Base-by-base conservation (phyloP, 2,329 filamentous ascomycete species). In the Dothidotthia symphoricarpi region DNA sequence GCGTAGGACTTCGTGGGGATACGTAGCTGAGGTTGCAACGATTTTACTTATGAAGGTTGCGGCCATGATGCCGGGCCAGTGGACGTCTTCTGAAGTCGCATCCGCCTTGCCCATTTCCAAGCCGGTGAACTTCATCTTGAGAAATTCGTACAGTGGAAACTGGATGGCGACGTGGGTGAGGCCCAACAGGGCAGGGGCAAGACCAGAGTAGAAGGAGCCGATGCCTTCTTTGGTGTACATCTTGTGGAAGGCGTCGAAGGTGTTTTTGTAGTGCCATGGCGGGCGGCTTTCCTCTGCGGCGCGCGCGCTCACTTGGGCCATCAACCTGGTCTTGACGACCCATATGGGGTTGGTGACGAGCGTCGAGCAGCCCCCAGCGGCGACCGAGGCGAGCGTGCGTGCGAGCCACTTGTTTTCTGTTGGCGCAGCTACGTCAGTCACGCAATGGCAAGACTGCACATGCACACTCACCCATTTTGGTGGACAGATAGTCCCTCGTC, bases 301-400 rank as follows among this genome's bases (percentile, higher is more conserved):
- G 45, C 71, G 75, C 25, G 74, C 67, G 50, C 79, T 82, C 15
- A 82, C 85, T 71, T 97, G 93, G 25, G 93, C 95, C 93, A 97
- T 97, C 55, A 98, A 79, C 52, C 93, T 80, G 32, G 93, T 98
- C 71, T 98, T 98, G 72, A 98, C 95, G 25, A 98, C 93, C 93
- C 93, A 98, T 45, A 98, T 98, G 1, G 93, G 93, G 67, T 97
- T 98, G 16, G 93, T 98, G 47, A 85, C 86, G 47, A 97, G 77
- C 3, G 93, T 98, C 52, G 90, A 96, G 71, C 86, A 95, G 45
- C 83, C 89, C 36, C 93, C 93, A 16, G 91, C 93, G 39, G 89
- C 79, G 44, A 98, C 81, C 8, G 93, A 95, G 15, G 93, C 93
- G 74, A 86, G 90, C 51, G 93, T 85, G 61, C 88, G 88, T 57